Base-by-base conservation (phyloP, 306 rosid genomes). In the Castanospermum australe region DNA sequence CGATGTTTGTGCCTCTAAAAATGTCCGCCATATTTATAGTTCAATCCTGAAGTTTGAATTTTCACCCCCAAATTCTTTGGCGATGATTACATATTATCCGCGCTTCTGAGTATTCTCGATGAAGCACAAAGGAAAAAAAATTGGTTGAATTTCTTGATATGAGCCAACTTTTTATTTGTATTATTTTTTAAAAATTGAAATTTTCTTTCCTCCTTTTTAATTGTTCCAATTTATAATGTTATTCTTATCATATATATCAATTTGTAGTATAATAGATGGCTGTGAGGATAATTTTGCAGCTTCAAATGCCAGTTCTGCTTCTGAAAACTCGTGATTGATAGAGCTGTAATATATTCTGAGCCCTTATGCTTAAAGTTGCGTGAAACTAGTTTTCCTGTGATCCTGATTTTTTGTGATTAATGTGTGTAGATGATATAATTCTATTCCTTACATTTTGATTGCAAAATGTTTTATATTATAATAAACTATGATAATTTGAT, bases 221-320 rank as follows among this genome's bases (percentile, higher is more conserved):
- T 20, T 24, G 0, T 25, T 11, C 25, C 1, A 21, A 55, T 13
- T 75, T 32, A n/a, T 18, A n/a, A n/a, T n/a, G n/a, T n/a, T n/a
- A n/a, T n/a, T n/a, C n/a, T n/a, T n/a, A n/a, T n/a, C n/a, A n/a
- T n/a, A n/a, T n/a, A n/a, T n/a, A n/a, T n/a, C 1, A 21, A 55
- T 13, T 75, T 32, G 12, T 18, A 0, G 2, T 63, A 0, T 33
- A 14, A 24, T 14, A 2, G 8, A 77, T 36, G 84, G 91, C 98
- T 0, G 69, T 92, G 94, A 94, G 45, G 97, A 92, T 78, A 8
- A 63, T 54, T 1, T 4, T 71, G 41, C 98, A 94, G 97, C 98
- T 94, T 93, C 33, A 78, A 77, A 87, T 64, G 98, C 98, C 97
- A 94, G 98, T 94, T 94, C 98, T 94, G 98, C 98, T 91, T 86